Percentiles rank a stretch among this genome's conserved stretches.
phyloP scores from a whole-genome alignment of 2,329 filamentous ascomycete species.

The Fusarium neocosmosporiellum region DNA sequence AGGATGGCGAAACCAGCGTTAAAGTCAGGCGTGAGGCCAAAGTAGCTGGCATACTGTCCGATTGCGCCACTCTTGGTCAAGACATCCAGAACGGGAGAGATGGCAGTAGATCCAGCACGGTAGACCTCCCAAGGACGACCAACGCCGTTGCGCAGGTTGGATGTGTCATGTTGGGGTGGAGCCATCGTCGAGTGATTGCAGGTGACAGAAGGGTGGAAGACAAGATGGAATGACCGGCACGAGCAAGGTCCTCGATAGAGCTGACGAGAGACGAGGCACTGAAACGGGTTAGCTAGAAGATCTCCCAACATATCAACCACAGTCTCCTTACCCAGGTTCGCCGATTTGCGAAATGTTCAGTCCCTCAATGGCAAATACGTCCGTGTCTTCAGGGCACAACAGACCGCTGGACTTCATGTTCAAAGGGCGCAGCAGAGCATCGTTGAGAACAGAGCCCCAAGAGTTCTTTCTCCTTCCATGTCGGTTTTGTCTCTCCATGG shows the following conservation, averaged over 20 bases:
- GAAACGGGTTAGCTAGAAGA: accelerated
- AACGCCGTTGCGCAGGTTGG: slow-evolving; percentile 49
- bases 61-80: slow-evolving; percentile 44
- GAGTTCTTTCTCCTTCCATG: accelerated
- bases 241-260: slow-evolving; percentile 33
- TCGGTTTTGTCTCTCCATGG: slow-evolving; percentile 13
- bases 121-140: slow-evolving; percentile 50
- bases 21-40: slow-evolving; percentile 29
- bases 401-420: slow-evolving; percentile 25
- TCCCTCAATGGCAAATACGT: slow-evolving; percentile 17
- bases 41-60: slow-evolving; percentile 44
- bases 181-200: slow-evolving; percentile 46
- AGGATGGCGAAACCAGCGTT: slow-evolving; percentile 48
- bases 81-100: slow-evolving; percentile 40
- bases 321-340: slow-evolving; percentile 23
- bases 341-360: slow-evolving; percentile 19
- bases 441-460: slow-evolving; percentile 11
- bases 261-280: slow-evolving; percentile 36
- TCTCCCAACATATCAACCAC: accelerated
- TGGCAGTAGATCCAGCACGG: slow-evolving; percentile 36
- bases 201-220: slow-evolving; percentile 35
- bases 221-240: slow-evolving; percentile 30
- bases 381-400: not conserved
- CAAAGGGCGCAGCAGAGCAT: slow-evolving; percentile 7
- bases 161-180: slow-evolving; percentile 44